Conservation (phyloP, 768 basidiomycete species). For the Leccinellum luteum region DNA sequence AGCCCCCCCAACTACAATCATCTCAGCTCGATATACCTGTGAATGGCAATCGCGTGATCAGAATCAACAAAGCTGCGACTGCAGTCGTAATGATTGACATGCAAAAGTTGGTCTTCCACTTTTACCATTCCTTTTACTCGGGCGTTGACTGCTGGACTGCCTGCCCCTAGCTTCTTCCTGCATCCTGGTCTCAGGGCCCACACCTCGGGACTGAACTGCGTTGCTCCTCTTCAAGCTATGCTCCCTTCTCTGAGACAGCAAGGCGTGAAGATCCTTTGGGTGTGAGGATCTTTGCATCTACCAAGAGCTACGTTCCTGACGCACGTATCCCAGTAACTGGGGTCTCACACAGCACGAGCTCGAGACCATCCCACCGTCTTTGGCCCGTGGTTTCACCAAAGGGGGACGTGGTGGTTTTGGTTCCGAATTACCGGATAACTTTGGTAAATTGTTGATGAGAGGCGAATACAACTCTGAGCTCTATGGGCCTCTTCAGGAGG, state of each 20-base stretch:
- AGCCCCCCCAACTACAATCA: slow-evolving; percentile 33
- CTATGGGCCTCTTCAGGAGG: slow-evolving; percentile 60
- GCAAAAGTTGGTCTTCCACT: slow-evolving; percentile 57
- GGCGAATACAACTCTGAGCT: slow-evolving; percentile 55
- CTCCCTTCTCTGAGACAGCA: slow-evolving; percentile 47
- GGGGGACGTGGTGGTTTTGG: slow-evolving; percentile 51
- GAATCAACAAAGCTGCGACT: slow-evolving; percentile 47
- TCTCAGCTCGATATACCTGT: slow-evolving; percentile 54
- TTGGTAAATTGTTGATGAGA: slow-evolving; percentile 59
- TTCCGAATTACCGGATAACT: slow-evolving; percentile 48
- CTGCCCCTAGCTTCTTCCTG: slow-evolving; percentile 53
- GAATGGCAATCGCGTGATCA: slow-evolving; percentile 47
- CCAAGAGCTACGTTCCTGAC: background rate
- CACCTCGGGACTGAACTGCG: slow-evolving; percentile 54
- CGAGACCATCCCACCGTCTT: slow-evolving; percentile 57
- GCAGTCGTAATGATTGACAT: slow-evolving; percentile 69
- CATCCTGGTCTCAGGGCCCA: slow-evolving; percentile 58
- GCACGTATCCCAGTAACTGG: slow-evolving; percentile 53
- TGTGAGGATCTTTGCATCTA: slow-evolving; percentile 39
- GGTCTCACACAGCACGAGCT: slow-evolving; percentile 66
- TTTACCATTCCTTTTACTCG: background rate
- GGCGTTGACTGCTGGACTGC: slow-evolving; percentile 1
- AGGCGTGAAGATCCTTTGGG: slow-evolving; percentile 62
- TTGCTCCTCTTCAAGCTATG: slow-evolving; percentile 49
- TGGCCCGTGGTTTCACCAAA: slow-evolving; percentile 54